Evolutionary conservation across 306 rosid genomes (phyloP).

Genomic region (Argentina anserina): DNA sequence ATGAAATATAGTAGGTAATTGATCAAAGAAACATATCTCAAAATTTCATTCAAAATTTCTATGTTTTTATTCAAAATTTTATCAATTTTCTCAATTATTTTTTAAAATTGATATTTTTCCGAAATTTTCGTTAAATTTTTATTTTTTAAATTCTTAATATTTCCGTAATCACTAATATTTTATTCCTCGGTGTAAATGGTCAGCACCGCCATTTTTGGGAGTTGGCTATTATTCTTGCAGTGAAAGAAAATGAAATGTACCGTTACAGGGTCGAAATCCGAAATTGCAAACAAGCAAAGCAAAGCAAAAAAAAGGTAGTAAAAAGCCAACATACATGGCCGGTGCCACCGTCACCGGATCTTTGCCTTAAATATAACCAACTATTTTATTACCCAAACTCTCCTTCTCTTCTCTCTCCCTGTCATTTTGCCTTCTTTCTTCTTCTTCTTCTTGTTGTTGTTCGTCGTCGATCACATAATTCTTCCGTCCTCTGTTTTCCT

Average conservation of each 20-base stretch:
- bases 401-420: background rate
- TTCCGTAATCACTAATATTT: too few species aligned
- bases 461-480: constrained; percentile 17
- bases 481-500: constrained; percentile 2
- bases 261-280: background rate
- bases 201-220: too few species aligned
- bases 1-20: too few species aligned
- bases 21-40: too few species aligned
- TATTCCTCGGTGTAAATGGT: too few species aligned
- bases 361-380: constrained; percentile 61
- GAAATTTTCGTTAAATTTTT: too few species aligned
- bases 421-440: background rate
- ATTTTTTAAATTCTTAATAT: too few species aligned
- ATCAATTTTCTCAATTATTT: too few species aligned
- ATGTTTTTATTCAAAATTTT: too few species aligned
- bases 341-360: constrained; percentile 50
- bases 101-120: too few species aligned
- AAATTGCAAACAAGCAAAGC: constrained; percentile 18
- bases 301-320: background rate
- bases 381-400: constrained; percentile 34
- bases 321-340: constrained; percentile 43
- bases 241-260: background rate
- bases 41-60: too few species aligned
- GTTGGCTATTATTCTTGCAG: background rate
- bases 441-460: background rate